Evolutionary conservation across 495 filamentous ascomycete genomes (phyloP).

Genomic region (Aspergillus campestris): DNA sequence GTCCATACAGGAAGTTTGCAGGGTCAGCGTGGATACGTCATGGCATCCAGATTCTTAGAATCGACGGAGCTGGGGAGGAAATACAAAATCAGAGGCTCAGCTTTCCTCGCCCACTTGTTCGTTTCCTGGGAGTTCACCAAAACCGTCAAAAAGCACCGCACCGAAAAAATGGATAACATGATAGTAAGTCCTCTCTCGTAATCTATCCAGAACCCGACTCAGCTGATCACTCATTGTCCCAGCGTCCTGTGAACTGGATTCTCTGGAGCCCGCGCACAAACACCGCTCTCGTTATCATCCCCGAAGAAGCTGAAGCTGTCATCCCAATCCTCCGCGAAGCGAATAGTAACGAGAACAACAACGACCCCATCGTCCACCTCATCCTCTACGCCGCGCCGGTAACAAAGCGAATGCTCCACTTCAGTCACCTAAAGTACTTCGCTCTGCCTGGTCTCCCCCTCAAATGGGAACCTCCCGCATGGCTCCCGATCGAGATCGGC

Average conservation of each 20-base stretch:
- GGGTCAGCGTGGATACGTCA: conserved; percentile 11
- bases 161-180: conserved; percentile 25
- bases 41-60: conserved; percentile 24
- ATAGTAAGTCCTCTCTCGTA: conserved; percentile 15
- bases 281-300: conserved; percentile 40
- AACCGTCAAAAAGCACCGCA: conserved; percentile 20
- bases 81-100: conserved; percentile 15
- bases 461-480: conserved; percentile 25
- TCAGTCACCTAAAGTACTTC: conserved; percentile 42
- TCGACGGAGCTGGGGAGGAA: conserved; percentile 26
- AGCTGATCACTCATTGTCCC: conserved; percentile 1
- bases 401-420: conserved; percentile 43
- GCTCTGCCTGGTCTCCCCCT: conserved; percentile 35
- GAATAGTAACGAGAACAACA: no score
- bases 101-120: conserved; percentile 18
- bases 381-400: conserved; percentile 46
- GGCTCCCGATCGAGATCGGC: conserved; percentile 45
- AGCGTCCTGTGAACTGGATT: conserved; percentile 45
- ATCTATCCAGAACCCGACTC: background rate
- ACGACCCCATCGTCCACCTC: conserved; percentile 21
- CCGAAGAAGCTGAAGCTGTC: conserved; percentile 42
- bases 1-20: conserved; percentile 26
- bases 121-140: conserved; percentile 33
- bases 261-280: conserved; percentile 25
- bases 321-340: conserved; percentile 19